Evolutionary conservation across 169 alveolate genomes (phyloP), one percentile per base, ranked within the genome.

Genomic region (Eimeria falciformis): DNA sequence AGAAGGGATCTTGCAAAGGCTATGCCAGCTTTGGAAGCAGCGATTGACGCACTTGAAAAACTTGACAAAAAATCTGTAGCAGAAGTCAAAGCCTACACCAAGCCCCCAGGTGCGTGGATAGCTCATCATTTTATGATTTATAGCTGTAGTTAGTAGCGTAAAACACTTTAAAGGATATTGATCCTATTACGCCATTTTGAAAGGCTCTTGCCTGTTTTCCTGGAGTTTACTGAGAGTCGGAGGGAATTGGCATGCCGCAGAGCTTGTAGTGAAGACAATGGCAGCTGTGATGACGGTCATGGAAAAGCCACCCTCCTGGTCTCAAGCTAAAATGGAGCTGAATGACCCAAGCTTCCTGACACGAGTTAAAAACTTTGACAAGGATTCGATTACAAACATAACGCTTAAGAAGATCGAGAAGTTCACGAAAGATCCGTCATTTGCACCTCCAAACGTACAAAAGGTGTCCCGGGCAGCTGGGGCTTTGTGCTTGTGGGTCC

Each of bases 401-500:
- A 96, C 97, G 5, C 91, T 98, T 65, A 97, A 96, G 89, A 97
- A 97, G 91, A 95, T 98, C 50, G 98, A 97, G 33, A 90, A 79
- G 90, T 97, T 91, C 89, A 96, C 97, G 18, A 97, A 98, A 91
- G 96, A 96, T 92, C 97, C 98, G 25, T 96, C 96, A 55, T 98
- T 97, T 95, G 94, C 97, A 7, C 98, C 99, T 14, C 95, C 95
- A 91, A 96, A 96, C 84, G 96, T 98, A 87, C 96, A 95, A 92
- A 94, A 96, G 91, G 96, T 97, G 79, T 96, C 99, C 56, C 94
- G 95, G 86, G 99, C 99, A n/a, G 98, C 99, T 29, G 98, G 98
- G 33, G 98, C 99, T 33, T 85, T 98, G 81, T 98, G 99, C 94
- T 93, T 96, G 94, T 98, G 99, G 99, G 99, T 97, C 53, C 98